Evolutionary conservation across 2,329 filamentous ascomycete species (phyloP).

Genomic region (Xylariaceae sp.): DNA sequence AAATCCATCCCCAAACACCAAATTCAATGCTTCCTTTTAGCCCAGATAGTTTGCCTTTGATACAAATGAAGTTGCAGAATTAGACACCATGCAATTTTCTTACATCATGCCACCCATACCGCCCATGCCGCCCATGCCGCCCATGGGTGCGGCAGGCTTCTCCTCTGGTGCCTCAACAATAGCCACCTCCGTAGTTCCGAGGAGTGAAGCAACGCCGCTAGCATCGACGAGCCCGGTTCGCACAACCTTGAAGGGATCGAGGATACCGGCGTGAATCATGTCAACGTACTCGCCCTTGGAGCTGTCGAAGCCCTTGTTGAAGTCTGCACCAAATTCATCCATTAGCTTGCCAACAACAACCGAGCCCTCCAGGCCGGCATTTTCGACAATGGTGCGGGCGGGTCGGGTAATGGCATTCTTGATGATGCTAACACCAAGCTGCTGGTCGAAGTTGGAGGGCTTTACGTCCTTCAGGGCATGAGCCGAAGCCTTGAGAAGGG

Average conservation of each 20-base stretch:
- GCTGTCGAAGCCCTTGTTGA: constrained; percentile 98
- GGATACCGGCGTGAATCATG: constrained; percentile 95
- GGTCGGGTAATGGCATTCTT: constrained; percentile 97
- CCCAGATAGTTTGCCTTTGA: constrained; percentile 33
- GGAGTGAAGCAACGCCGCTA: constrained; percentile 90
- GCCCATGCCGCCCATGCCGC: constrained; percentile 47
- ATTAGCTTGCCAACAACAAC: constrained; percentile 97
- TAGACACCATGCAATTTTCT: constrained; percentile 15
- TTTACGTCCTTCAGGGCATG: constrained; percentile 82
- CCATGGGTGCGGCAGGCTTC: constrained; percentile 68
- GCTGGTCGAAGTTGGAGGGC: constrained; percentile 95
- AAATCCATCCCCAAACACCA: constrained; percentile 38
- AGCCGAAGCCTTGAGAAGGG: constrained; percentile 91
- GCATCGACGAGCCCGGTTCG: constrained; percentile 93
- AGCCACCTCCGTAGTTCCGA: constrained; percentile 96
- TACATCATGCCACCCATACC: constrained; percentile 39
- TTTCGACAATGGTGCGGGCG: constrained; percentile 93
- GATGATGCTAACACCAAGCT: constrained; percentile 95
- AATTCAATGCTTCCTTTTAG: constrained; percentile 44
- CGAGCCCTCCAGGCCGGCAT: constrained; percentile 90
- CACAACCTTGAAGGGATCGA: constrained; percentile 99
- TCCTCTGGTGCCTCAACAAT: constrained; percentile 96
- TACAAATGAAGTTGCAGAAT: constrained; percentile 29
- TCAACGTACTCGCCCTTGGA: constrained; percentile 97
- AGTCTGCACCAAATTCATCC: constrained; percentile 85